These are phyloP conservation scores for Gossypium thurberi DNA, from an alignment of 345 rosid species.

Conservation along the genomic window DNA sequence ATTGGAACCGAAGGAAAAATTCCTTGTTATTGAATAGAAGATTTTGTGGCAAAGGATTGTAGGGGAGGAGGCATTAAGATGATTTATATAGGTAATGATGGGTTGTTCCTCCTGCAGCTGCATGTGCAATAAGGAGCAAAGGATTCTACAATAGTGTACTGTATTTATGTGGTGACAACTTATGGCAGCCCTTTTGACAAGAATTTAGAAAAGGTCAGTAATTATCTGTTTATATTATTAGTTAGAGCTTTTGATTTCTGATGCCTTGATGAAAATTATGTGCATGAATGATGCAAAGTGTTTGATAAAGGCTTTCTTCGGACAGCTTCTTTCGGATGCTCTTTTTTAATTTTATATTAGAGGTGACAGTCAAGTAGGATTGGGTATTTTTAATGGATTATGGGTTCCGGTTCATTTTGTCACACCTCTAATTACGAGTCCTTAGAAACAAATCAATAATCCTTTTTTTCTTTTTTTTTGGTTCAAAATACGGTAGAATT, in stretches of 20 bases:
- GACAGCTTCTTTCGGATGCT: neutral
- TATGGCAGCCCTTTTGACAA: constrained; percentile 1
- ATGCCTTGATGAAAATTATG: neutral
- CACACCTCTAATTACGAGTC: neutral
- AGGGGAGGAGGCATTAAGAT: constrained; percentile 7
- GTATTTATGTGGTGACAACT: constrained; percentile 17
- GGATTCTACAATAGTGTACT: constrained; percentile 16
- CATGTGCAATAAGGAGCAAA: neutral
- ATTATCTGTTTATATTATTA: constrained; percentile 9
- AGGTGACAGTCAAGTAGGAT: neutral
- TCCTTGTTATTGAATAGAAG: constrained; percentile 4
- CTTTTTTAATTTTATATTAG: neutral
- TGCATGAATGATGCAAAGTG: neutral
- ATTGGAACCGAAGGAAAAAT: constrained; percentile 7
- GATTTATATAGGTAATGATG: constrained; percentile 13
- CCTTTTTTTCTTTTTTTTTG: no score
- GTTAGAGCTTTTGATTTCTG: neutral
- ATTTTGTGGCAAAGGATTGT: neutral
- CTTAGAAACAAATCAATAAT: neutral
- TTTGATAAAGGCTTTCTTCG: neutral
- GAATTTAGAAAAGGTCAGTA: constrained; percentile 8
- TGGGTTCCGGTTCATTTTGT: neutral
- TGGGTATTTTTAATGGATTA: neutral
- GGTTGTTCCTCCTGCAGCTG: neutral
- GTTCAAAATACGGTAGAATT: no score